A percentile compares a stretch with the other conserved stretches of the same genome.
Conservation (phyloP, 257 asterid genomes). For the Jaltomata sinuosa region DNA sequence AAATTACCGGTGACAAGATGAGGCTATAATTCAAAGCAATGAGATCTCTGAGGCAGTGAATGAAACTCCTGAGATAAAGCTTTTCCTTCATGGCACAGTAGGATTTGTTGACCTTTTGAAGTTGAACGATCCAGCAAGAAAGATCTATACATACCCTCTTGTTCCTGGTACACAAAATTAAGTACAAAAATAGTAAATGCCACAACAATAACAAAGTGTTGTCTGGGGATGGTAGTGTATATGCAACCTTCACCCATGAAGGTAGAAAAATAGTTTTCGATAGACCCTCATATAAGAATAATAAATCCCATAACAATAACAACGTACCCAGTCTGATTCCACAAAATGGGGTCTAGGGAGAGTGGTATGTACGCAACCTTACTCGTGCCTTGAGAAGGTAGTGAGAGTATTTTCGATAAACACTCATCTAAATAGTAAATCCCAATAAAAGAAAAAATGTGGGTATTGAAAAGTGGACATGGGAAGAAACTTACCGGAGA, state of each 20-base stretch:
- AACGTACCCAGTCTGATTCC: no score
- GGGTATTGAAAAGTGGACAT: no score
- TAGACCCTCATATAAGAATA: no score
- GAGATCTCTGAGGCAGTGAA: conserved; percentile 90
- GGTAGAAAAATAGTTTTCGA: no score
- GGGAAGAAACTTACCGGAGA: conserved; percentile 75
- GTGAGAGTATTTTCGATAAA: no score
- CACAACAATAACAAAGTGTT: no score
- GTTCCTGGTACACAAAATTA: conserved; percentile 35
- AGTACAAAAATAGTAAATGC: not conserved
- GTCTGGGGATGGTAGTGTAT: no score
- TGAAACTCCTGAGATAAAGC: conserved; percentile 58
- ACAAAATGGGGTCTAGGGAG: no score
- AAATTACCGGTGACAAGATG: conserved; percentile 69
- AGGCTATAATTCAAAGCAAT: conserved; percentile 87
- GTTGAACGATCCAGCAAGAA: conserved; percentile 95
- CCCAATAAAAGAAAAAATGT: not conserved
- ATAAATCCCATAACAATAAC: no score
- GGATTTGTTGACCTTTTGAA: conserved; percentile 60
- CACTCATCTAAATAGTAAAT: not conserved
- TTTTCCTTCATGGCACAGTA: conserved; percentile 54
- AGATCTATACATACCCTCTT: conserved; percentile 94
- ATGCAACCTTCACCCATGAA: no score
- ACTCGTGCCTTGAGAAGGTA: no score
- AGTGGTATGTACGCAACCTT: no score